phyloP scores from a whole-genome alignment of 2,329 filamentous ascomycete genomes.

The Scleromitrula shiraiana region DNA sequence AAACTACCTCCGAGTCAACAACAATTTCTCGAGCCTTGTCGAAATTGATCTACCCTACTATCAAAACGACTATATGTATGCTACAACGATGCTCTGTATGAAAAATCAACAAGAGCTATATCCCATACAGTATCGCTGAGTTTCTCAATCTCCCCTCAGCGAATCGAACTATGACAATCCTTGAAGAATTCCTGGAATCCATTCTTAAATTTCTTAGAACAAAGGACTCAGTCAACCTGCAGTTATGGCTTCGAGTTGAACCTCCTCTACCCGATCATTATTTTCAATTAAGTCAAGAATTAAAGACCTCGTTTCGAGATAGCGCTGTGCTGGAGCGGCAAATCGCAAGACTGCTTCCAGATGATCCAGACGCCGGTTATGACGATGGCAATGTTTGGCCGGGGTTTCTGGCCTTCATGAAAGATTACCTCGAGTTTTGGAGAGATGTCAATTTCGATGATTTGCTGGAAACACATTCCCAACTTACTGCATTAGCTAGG shows the following conservation, averaged over 20 bases:
- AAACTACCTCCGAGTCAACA: no score
- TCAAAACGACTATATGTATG: no score
- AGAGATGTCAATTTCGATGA: constrained; percentile 72
- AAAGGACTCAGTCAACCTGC: constrained; percentile 57
- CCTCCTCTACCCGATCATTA: constrained; percentile 62
- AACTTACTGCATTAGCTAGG: constrained; percentile 68
- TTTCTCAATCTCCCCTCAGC: background rate
- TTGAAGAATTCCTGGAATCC: constrained; percentile 59
- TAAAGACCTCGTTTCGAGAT: constrained; percentile 48
- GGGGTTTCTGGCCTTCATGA: constrained; percentile 70
- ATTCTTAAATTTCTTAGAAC: constrained; percentile 53
- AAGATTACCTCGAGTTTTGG: constrained; percentile 73
- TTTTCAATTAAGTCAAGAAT: constrained; percentile 56
- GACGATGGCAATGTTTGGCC: constrained; percentile 63
- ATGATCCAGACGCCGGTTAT: constrained; percentile 55
- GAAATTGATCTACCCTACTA: no score
- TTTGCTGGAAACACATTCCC: constrained; percentile 64
- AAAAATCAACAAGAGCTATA: no score
- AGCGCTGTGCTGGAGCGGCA: constrained; percentile 50
- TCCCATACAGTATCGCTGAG: no score
- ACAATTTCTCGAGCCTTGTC: no score
- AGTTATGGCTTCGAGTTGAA: constrained; percentile 67
- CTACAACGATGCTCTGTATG: no score
- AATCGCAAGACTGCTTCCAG: constrained; percentile 56
- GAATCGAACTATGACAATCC: constrained; percentile 49